Evolutionary conservation across 371 early-diverging fungal genomes (phyloP).

Genomic region (Circinella umbellata): DNA sequence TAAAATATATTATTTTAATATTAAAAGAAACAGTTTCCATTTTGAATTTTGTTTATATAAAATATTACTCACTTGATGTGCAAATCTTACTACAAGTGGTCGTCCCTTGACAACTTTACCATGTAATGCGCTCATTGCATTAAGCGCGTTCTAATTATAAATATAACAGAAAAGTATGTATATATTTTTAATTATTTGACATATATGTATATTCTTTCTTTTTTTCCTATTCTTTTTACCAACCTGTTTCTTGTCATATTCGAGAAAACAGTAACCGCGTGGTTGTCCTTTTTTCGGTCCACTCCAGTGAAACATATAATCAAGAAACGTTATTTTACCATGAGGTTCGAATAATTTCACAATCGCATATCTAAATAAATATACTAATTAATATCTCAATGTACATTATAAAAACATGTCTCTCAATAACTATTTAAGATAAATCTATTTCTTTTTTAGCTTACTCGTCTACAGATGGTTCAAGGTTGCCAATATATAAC

Average conservation of each 20-base stretch:
- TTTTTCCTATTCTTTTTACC: neutral
- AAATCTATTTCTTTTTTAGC: neutral
- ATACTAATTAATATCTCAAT: neutral
- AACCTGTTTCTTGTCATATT: constrained; percentile 59
- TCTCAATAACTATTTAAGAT: neutral
- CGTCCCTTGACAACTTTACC: constrained; percentile 56
- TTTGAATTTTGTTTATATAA: neutral
- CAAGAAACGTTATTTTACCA: constrained; percentile 69
- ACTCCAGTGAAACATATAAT: constrained; percentile 64
- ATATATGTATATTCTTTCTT: neutral
- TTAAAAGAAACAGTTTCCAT: no score
- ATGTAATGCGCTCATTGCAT: constrained; percentile 58
- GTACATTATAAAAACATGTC: no score
- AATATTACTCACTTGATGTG: constrained; percentile 49
- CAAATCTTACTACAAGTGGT: constrained; percentile 61
- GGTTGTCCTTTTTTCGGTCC: constrained; percentile 69
- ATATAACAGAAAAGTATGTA: neutral
- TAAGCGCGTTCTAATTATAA: constrained; percentile 49
- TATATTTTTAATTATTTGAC: no score
- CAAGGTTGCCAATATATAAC: constrained; percentile 67
- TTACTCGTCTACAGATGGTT: constrained; percentile 66
- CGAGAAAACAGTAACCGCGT: constrained; percentile 71
- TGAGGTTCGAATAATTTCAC: constrained; percentile 69
- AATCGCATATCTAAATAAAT: constrained; percentile 53
- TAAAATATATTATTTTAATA: no score